Conservation (phyloP, 2,329 filamentous ascomycete genomes). For the Aspergillus nomiae region DNA sequence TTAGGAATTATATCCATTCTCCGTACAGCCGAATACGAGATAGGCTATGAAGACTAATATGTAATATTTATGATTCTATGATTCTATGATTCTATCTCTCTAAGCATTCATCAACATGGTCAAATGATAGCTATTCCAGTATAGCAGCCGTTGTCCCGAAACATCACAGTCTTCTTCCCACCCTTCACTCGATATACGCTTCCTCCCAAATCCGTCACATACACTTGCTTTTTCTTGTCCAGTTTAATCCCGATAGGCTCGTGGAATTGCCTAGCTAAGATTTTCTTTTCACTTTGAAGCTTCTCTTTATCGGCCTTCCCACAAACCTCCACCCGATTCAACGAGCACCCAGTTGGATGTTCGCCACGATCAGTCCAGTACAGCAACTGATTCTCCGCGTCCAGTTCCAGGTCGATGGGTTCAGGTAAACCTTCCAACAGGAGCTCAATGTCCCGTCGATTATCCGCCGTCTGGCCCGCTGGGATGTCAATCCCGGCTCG, state of each 20-base stretch:
- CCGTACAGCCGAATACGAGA: background rate
- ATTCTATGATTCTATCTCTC: background rate
- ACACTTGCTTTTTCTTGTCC: conserved; percentile 20
- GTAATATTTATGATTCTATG: too few relatives aligned
- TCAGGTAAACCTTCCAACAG: conserved; percentile 54
- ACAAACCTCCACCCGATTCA: conserved; percentile 41
- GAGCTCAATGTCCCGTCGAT: conserved; percentile 47
- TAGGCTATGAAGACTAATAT: too few relatives aligned
- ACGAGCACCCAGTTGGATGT: conserved; percentile 55
- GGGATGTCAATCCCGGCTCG: conserved; percentile 50
- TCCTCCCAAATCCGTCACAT: conserved; percentile 28
- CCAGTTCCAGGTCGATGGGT: conserved; percentile 60
- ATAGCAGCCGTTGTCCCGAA: conserved; percentile 22
- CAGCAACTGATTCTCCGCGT: conserved; percentile 46
- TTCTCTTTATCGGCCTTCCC: conserved; percentile 25
- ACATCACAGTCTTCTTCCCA: conserved; percentile 24
- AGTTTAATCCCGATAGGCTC: conserved; percentile 31
- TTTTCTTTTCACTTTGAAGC: conserved; percentile 17
- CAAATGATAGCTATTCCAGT: conserved; percentile 19
- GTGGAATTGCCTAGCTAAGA: conserved; percentile 27
- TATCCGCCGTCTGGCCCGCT: conserved; percentile 31
- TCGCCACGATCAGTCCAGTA: conserved; percentile 66
- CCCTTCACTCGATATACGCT: conserved; percentile 21
- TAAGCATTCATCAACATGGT: background rate
- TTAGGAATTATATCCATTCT: background rate